Conservation (phyloP, 192 early-diverging fungal species). For the Umbelopsis isabellina region DNA sequence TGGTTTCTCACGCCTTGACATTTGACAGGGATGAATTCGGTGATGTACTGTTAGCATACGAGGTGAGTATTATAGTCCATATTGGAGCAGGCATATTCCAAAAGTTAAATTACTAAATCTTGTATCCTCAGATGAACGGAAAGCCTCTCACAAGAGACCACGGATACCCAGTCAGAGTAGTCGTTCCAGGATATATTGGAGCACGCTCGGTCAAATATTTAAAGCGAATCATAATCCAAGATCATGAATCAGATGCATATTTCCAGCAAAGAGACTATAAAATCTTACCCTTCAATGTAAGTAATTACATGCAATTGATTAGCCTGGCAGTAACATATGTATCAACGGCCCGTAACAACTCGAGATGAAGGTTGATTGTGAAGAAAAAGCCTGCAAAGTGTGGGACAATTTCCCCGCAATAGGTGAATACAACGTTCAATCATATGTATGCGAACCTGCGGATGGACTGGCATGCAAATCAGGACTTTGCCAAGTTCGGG, state of each 20-base stretch:
- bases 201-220: constrained; percentile 93
- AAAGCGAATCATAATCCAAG: constrained; percentile 66
- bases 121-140: constrained; percentile 70
- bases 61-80: constrained; percentile 48
- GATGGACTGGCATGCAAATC: constrained; percentile 52
- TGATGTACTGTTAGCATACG: constrained; percentile 74
- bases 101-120: background rate
- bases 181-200: constrained; percentile 91
- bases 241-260: constrained; percentile 66
- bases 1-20: background rate
- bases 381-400: constrained; percentile 49
- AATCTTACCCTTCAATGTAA: constrained; percentile 75
- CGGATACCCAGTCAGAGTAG: constrained; percentile 83
- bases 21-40: constrained; percentile 53
- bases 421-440: constrained; percentile 84
- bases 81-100: background rate
- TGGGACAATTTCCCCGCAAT: constrained; percentile 57
- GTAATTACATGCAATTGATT: constrained; percentile 42
- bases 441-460: constrained; percentile 70
- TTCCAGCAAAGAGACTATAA: constrained; percentile 85
- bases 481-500: constrained; percentile 56
- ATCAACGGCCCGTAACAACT: background rate
- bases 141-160: constrained; percentile 76
- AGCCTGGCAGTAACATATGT: constrained; percentile 25
- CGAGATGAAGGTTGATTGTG: constrained; percentile 11